Evolutionary conservation across 2,329 filamentous ascomycete genomes (phyloP).

Genomic region (Microascus cirrosus): DNA sequence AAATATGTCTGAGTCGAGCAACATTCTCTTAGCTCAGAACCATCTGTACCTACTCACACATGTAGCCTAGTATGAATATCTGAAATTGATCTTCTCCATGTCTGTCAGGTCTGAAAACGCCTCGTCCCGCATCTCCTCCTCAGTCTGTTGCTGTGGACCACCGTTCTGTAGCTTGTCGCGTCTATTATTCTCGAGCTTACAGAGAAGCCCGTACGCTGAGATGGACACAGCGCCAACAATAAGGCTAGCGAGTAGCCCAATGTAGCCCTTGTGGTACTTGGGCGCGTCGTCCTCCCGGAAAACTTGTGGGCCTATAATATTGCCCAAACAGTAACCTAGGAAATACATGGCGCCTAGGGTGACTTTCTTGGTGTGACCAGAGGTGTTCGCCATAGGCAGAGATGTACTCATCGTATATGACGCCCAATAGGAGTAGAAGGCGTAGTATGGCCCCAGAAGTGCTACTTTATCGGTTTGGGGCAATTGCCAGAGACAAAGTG

Average conservation of each 20-base stretch:
- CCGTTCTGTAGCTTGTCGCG: neutral
- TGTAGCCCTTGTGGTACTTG: slow-evolving; percentile 38
- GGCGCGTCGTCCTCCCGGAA: slow-evolving; percentile 32
- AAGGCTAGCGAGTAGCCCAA: slow-evolving; percentile 34
- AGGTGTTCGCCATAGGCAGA: slow-evolving; percentile 34
- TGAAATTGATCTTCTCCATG: slow-evolving; percentile 10
- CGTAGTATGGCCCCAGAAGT: neutral
- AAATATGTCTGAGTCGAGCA: too few species aligned
- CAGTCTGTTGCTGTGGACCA: neutral
- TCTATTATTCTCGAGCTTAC: neutral
- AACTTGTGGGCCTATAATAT: slow-evolving; percentile 33
- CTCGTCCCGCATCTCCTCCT: neutral
- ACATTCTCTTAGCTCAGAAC: too few species aligned
- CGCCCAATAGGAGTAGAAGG: neutral
- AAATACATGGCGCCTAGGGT: slow-evolving; percentile 34
- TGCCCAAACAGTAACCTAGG: slow-evolving; percentile 31
- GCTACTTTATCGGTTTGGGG: neutral
- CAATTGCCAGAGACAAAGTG: neutral
- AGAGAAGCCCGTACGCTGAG: neutral
- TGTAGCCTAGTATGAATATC: slow-evolving; percentile 9
- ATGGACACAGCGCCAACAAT: slow-evolving; percentile 10
- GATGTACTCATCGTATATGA: neutral
- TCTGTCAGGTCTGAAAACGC: slow-evolving; percentile 8
- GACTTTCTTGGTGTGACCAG: slow-evolving; percentile 34
- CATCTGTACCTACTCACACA: neutral